phyloP scores from a whole-genome alignment of 306 rosid species.

The Rosa lucieae region DNA sequence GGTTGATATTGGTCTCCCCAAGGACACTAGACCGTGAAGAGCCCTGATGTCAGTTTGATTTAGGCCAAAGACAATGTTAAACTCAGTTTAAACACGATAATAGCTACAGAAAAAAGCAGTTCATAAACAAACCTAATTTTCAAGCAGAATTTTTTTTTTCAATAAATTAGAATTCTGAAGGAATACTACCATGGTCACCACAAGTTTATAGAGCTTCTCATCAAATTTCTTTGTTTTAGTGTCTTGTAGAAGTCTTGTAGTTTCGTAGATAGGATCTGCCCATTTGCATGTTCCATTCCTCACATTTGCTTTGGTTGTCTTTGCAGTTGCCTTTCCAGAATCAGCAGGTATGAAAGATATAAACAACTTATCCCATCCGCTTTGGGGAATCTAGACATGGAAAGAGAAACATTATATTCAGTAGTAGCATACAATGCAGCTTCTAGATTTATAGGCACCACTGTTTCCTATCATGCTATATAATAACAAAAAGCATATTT shows the following conservation, averaged over 20 bases:
- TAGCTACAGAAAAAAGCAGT: slow-evolving; percentile 2
- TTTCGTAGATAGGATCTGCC: slow-evolving; percentile 97
- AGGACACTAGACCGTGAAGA: slow-evolving; percentile 94
- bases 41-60: slow-evolving; percentile 58
- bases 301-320: slow-evolving; percentile 96
- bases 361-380: slow-evolving; percentile 96
- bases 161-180: slow-evolving; percentile 11
- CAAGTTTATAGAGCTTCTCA: slow-evolving; percentile 83
- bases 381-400: slow-evolving; percentile 76
- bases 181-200: slow-evolving; percentile 81
- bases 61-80: slow-evolving; percentile 37
- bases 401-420: slow-evolving; percentile 33
- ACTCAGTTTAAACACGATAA: slow-evolving; percentile 22
- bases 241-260: slow-evolving; percentile 95
- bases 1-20: slow-evolving; percentile 83
- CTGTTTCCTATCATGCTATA: neutral
- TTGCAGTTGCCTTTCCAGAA: slow-evolving; percentile 82
- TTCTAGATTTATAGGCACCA: slow-evolving; percentile 3
- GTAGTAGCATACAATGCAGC: slow-evolving; percentile 29
- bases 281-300: slow-evolving; percentile 98
- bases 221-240: slow-evolving; percentile 78
- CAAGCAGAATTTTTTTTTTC: slow-evolving; percentile 6
- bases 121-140: neutral
- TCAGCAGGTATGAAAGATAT: slow-evolving; percentile 83
- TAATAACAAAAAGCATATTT: neutral